phyloP scores from a whole-genome alignment of 768 basidiomycete species.

The Xerocomellus intermedius region DNA sequence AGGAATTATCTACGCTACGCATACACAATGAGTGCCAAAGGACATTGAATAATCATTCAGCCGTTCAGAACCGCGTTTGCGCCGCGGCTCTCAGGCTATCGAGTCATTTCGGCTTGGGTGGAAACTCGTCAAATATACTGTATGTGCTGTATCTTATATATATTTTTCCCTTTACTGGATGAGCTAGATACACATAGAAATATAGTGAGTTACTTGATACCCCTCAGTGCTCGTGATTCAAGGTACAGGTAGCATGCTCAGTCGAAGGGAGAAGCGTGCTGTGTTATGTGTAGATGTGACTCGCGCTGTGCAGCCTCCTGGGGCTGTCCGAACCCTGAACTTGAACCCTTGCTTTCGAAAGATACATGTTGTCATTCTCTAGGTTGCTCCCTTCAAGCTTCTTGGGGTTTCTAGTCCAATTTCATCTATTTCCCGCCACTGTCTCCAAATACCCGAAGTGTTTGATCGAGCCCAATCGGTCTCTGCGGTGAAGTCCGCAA shows the following conservation, averaged over 20 bases:
- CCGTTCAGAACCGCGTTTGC: not conserved
- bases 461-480: conserved; percentile 17
- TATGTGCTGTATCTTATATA: not conserved
- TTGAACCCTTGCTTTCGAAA: not conserved
- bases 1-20: not conserved
- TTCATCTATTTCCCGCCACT: not conserved
- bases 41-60: not conserved
- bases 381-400: not conserved
- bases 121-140: not conserved
- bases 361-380: not conserved
- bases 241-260: not conserved
- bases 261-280: not conserved
- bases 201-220: not conserved
- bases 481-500: conserved; percentile 3
- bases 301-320: not conserved
- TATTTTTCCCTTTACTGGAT: not conserved
- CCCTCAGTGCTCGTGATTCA: not conserved
- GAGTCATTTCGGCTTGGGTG: not conserved
- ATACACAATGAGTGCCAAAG: not conserved
- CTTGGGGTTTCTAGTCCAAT: not conserved
- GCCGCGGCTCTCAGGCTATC: no score
- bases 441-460: conserved; percentile 15
- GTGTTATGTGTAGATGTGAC: not conserved
- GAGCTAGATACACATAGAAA: not conserved
- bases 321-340: no score